Base-by-base conservation (phyloP, 352 stramenopile species). In the Elongisporangium anandrum region DNA sequence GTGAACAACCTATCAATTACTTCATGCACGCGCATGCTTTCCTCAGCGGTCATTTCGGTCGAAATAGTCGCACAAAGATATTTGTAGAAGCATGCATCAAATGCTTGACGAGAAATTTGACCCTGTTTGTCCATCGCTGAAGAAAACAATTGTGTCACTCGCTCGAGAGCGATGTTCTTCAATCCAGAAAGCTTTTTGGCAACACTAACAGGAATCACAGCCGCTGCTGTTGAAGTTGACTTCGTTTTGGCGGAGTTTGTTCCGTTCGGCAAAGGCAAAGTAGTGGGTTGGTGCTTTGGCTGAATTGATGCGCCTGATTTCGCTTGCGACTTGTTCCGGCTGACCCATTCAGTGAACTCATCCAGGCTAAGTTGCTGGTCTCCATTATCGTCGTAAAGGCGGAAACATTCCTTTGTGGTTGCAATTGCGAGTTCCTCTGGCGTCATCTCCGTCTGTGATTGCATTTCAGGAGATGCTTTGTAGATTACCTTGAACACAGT, bases 401-500 rank as follows among this genome's bases (percentile, higher is more conserved):
- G 61, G 66, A 96, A 96, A 29, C 88, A 95, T 57, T 89, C 75
- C 6, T 67, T 60, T n/a, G 81, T 90, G 0, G 88, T 96, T 1
- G 70, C 81, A n/a, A 62, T 61, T 12, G 88, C 87, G n/a, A 96
- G 65, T 54, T 94, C 69, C 19, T 75, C 58, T 0, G 88, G 76
- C 20, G 53, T 75, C 70, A 89, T 75, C 16, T 73, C 69, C 13
- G 79, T 89, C 47, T 83, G 81, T 1, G 48, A 34, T 50, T 77
- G 57, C 6, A 94, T 39, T 15, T 90, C 66, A 1, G 85, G 83
- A 1, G 83, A 92, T 17, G 81, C 85, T 63, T 94, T 90, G 69
- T 89, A 94, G 47, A 96, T 77, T 12, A 97, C 72, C 55, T 90
- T 92, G 63, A 96, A 97, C 7, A 96, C 70, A 15, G 81, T 78